phyloP scores from a whole-genome alignment of 2,329 filamentous ascomycete genomes.

The Diplodia mutila region DNA sequence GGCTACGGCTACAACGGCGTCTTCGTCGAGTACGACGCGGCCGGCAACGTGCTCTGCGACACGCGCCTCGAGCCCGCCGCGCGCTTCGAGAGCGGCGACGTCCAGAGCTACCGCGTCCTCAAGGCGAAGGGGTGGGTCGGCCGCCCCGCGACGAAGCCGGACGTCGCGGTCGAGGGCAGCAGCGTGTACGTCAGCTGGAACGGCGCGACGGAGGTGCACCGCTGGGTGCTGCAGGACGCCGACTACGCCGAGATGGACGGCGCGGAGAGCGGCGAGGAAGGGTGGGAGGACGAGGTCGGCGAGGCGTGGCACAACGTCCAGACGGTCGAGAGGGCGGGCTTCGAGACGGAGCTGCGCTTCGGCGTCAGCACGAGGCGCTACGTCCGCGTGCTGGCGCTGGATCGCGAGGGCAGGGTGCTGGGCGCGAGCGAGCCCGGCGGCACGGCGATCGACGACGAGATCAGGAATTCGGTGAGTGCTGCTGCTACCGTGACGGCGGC shows the following conservation, averaged over 20 bases:
- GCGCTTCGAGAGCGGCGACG: slow-evolving; percentile 33
- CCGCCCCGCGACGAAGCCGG: slow-evolving; percentile 30
- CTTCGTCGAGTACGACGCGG: slow-evolving; percentile 51
- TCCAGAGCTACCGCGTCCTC: slow-evolving; percentile 44
- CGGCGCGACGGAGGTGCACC: slow-evolving; percentile 34
- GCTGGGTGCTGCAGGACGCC: slow-evolving; percentile 36
- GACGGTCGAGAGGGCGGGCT: slow-evolving; percentile 27
- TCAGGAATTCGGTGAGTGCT: slow-evolving; percentile 12
- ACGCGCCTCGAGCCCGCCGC: slow-evolving; percentile 44
- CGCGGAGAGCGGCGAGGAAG: slow-evolving; percentile 29
- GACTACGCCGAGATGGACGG: slow-evolving; percentile 24
- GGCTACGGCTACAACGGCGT: slow-evolving; percentile 57
- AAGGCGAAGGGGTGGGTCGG: slow-evolving; percentile 34
- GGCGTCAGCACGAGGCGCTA: slow-evolving; percentile 12
- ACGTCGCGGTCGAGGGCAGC: slow-evolving; percentile 28
- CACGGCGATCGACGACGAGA: slow-evolving; percentile 7
- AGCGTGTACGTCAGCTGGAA: slow-evolving; percentile 36
- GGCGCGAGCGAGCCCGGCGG: slow-evolving; percentile 11
- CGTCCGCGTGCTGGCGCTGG: slow-evolving; percentile 27
- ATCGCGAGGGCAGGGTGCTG: slow-evolving; percentile 23
- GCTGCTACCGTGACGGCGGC: too few relatives aligned
- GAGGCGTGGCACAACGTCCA: slow-evolving; percentile 22
- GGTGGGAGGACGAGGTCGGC: background rate
- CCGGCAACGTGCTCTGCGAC: slow-evolving; percentile 48
- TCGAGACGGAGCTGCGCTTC: slow-evolving; percentile 29